These are phyloP conservation scores for Talaromyces nanjingensis DNA, from an alignment of 495 filamentous ascomycete species.

Conservation along the genomic window DNA sequence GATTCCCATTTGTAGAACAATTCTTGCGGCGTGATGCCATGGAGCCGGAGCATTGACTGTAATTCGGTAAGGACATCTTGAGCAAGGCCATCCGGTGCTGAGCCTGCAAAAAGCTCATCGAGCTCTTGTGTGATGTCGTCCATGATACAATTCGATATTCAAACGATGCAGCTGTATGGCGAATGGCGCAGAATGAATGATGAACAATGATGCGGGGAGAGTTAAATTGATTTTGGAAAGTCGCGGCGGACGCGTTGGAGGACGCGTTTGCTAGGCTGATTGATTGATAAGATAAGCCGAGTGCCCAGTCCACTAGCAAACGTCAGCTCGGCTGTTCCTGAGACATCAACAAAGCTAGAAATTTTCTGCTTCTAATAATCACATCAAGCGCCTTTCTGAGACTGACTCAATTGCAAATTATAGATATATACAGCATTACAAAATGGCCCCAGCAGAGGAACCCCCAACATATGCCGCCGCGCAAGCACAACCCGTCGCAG, in stretches of 20 bases:
- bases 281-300: slow-evolving; percentile 9
- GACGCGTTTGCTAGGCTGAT: neutral
- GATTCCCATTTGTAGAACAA: slow-evolving; percentile 97
- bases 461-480: neutral
- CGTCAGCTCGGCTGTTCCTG: slow-evolving; percentile 1
- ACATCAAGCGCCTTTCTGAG: neutral
- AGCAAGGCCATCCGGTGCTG: slow-evolving; percentile 49
- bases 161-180: neutral
- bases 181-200: neutral
- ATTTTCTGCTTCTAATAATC: neutral
- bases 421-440: neutral
- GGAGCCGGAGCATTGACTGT: slow-evolving; percentile 74
- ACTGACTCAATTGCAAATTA: neutral
- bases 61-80: slow-evolving; percentile 72
- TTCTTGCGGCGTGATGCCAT: slow-evolving; percentile 69
- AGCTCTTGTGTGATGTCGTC: slow-evolving; percentile 45
- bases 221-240: neutral
- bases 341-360: neutral
- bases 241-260: slow-evolving; percentile 6
- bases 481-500: slow-evolving; percentile 8
- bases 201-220: slow-evolving; percentile 3
- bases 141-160: slow-evolving; percentile 10
- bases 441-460: neutral
- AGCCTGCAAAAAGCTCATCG: slow-evolving; percentile 57
- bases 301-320: neutral